Evolutionary conservation across 208 protist species (phyloP).

Genomic region (Kentomonas sorsogonicus): DNA sequence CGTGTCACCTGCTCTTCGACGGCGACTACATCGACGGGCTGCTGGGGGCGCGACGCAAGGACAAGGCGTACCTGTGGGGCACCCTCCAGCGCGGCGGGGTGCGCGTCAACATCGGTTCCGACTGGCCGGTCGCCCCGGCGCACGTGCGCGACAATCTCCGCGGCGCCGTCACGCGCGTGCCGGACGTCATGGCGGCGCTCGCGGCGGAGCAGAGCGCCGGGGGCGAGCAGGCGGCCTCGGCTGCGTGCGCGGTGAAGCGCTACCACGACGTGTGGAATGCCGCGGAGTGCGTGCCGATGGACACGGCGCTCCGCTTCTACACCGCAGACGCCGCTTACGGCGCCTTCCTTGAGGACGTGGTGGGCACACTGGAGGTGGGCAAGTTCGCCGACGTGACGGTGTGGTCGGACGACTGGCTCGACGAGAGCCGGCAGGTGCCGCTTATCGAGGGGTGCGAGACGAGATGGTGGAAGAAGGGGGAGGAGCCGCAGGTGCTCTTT

Average conservation of each 20-base stretch:
- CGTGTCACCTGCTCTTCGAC: conserved; percentile 55
- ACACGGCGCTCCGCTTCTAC: conserved; percentile 44
- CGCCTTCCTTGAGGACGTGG: conserved; percentile 45
- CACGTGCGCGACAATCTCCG: conserved; percentile 44
- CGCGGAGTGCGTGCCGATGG: conserved; percentile 47
- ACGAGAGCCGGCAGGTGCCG: conserved; percentile 16
- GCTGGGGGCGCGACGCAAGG: conserved; percentile 28
- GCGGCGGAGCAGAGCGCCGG: conserved; percentile 23
- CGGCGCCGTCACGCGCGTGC: conserved; percentile 48
- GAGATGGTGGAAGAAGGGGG: conserved; percentile 31
- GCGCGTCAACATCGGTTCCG: conserved; percentile 42
- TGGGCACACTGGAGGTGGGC: conserved; percentile 50
- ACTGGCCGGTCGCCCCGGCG: conserved; percentile 59
- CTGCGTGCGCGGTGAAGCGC: conserved; percentile 13
- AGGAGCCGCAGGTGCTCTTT: conserved; percentile 33
- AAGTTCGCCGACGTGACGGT: conserved; percentile 62
- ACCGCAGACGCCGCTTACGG: conserved; percentile 49
- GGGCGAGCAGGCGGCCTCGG: conserved; percentile 1
- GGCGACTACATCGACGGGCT: conserved; percentile 44
- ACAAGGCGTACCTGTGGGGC: conserved; percentile 41
- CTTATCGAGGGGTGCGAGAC: conserved; percentile 16
- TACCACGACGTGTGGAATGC: conserved; percentile 46
- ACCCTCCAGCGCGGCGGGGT: conserved; percentile 31
- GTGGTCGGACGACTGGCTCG: conserved; percentile 41
- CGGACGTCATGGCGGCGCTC: conserved; percentile 44